Base-by-base conservation (phyloP, 2,329 filamentous ascomycete species). In the Xylaria sp. region DNA sequence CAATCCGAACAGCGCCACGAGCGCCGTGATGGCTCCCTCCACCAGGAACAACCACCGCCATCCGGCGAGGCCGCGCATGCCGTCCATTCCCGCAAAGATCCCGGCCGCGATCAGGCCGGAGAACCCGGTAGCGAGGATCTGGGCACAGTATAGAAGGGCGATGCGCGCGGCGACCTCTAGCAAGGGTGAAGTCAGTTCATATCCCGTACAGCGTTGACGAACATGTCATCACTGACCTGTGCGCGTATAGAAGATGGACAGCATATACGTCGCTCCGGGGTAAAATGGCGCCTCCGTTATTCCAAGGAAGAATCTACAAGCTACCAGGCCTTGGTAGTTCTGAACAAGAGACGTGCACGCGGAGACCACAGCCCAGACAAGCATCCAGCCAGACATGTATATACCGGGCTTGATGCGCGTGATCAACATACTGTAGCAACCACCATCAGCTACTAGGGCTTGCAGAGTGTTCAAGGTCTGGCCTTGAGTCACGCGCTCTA, bases 1-100 rank as follows among this genome's bases (percentile, higher is more conserved):
- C 72, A 85, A 88, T 4, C 79, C 83, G 1, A 75, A 69, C 3
- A 86, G 60, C 1, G 84, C 87, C n/a, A 88, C 76, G 1, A 88
- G 2, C 2, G 86, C 76, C 0, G 86, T 88, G 0, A 77, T 75
- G 3, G 87, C 72, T 1, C 86, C 86, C 71, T 85, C 80, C 38
- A 84, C 72, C 45, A 84, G 75, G 57, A 80, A 80, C 21, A 80
- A 76, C 78, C 72, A 81, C 37, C 71, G 73, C 74, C 76, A 80
- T 2, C 76, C 76, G 5, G 67, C 57, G 29, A 72, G 62, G 1
- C 76, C 77, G 7, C 77, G 78, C 4, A 83, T 64, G 1, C 81
- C 82, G 48, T 78, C 71, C 81, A 86, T 84, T 19, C 80, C 72
- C 1, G 74, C 75, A 54, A 72, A 64, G 49, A 87, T 84, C 0